Evolutionary conservation across 805 yeast genomes (phyloP).

Genomic region (Candida mattraensis): DNA sequence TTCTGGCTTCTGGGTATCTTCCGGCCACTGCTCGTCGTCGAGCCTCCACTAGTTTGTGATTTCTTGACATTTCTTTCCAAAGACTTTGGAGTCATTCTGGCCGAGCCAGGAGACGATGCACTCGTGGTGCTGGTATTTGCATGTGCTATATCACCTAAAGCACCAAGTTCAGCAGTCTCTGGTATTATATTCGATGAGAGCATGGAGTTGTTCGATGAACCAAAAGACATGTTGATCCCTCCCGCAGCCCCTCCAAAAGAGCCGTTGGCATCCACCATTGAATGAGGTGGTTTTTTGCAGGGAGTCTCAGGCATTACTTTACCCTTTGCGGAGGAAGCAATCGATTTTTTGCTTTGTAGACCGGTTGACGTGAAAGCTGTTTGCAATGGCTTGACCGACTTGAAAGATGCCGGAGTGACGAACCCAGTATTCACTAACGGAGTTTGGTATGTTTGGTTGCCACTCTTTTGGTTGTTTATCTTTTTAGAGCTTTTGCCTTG

Average conservation of each 20-base stretch:
- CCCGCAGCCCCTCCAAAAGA: constrained; percentile 20
- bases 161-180: background rate
- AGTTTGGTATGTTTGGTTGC: constrained; percentile 10
- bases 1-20: constrained; percentile 25
- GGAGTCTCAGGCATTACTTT: constrained; percentile 63
- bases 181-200: constrained; percentile 5
- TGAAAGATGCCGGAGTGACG: constrained; percentile 56
- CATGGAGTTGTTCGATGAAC: constrained; percentile 15
- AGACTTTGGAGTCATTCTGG: constrained; percentile 15
- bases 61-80: constrained; percentile 8
- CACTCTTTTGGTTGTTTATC: background rate
- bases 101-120: constrained; percentile 11
- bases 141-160: constrained; percentile 2
- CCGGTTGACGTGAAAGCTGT: constrained; percentile 82
- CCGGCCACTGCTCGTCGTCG: constrained; percentile 16
- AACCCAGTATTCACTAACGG: constrained; percentile 24
- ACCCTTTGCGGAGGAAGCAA: constrained; percentile 33
- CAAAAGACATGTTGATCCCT: constrained; percentile 22
- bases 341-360: constrained; percentile 58
- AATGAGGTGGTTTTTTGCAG: constrained; percentile 46
- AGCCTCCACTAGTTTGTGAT: constrained; percentile 9
- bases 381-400: constrained; percentile 78
- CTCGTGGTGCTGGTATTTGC: constrained; percentile 11
- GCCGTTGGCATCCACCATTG: constrained; percentile 29
- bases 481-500: constrained; percentile 6